Conservation (phyloP, 768 basidiomycete genomes). For the Tylopilus intermedius region DNA sequence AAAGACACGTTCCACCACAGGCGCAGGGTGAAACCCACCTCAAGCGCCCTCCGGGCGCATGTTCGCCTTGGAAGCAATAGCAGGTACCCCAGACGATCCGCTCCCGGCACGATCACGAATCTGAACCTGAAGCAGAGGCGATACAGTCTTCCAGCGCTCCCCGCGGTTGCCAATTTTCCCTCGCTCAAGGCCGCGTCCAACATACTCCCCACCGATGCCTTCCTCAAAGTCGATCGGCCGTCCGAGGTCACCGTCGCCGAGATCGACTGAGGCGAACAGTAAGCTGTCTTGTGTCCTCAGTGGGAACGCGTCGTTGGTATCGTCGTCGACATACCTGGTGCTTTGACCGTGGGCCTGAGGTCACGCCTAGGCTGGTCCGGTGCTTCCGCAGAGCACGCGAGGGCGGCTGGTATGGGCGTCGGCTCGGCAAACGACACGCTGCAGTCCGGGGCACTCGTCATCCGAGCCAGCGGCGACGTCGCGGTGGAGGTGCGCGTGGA, state of each 20-base stretch:
- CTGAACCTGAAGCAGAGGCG: conserved; percentile 1
- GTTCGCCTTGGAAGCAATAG: neutral
- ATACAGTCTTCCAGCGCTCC: too few species aligned
- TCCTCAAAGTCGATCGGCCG: conserved; percentile 39
- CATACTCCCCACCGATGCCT: conserved; percentile 20
- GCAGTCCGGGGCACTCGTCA: conserved; percentile 9
- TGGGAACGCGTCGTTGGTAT: conserved; percentile 37
- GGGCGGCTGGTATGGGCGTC: neutral
- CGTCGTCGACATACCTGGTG: neutral
- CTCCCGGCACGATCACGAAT: conserved; percentile 2
- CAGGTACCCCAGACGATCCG: neutral
- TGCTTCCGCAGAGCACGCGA: neutral
- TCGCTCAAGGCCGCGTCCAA: conserved; percentile 7
- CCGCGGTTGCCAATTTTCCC: neutral
- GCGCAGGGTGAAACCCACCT: conserved; percentile 40
- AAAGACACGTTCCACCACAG: conserved; percentile 37
- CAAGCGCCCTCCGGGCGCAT: neutral
- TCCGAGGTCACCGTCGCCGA: conserved; percentile 41
- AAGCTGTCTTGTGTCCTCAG: conserved; percentile 65
- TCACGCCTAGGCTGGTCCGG: neutral
- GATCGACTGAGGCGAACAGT: conserved; percentile 54
- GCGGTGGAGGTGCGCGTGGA: conserved; percentile 1
- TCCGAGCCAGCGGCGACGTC: conserved; percentile 14
- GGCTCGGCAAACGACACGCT: conserved; percentile 6
- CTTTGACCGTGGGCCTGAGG: too few species aligned